Percentiles rank a stretch among this genome's conserved stretches.
Conservation (phyloP, 352 stramenopile genomes). For the Globisporangium megalacanthum region DNA sequence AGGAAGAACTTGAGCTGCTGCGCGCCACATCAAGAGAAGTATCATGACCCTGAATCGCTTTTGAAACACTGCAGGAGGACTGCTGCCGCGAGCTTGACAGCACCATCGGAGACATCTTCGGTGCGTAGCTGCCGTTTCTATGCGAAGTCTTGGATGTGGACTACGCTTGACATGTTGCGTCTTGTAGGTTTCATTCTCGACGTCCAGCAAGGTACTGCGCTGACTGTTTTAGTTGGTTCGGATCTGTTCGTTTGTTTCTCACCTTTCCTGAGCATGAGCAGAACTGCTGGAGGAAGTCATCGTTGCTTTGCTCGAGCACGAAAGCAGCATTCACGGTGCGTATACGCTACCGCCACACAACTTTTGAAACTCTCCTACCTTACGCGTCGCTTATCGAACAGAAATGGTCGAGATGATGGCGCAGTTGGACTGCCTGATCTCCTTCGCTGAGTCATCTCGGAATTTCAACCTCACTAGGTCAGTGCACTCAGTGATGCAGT, state of each 20-base stretch:
- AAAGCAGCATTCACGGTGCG: slow-evolving; percentile 61
- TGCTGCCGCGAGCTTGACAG: slow-evolving; percentile 78
- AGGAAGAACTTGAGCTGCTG: too few relatives aligned
- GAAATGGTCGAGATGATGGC: slow-evolving; percentile 67
- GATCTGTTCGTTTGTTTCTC: background rate
- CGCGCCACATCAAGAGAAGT: too few relatives aligned
- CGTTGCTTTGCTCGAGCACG: slow-evolving; percentile 61
- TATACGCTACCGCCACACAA: background rate
- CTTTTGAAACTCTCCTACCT: background rate
- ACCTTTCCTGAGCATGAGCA: slow-evolving; percentile 11
- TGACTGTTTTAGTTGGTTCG: background rate
- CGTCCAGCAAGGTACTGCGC: slow-evolving; percentile 54
- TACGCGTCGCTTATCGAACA: slow-evolving; percentile 13
- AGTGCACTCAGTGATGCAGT: too few relatives aligned
- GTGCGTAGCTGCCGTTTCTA: slow-evolving; percentile 16
- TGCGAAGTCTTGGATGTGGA: background rate
- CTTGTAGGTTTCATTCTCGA: slow-evolving; percentile 71
- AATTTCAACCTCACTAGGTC: slow-evolving; percentile 77
- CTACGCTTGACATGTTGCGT: slow-evolving; percentile 3
- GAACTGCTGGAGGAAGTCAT: slow-evolving; percentile 75
- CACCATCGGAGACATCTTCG: slow-evolving; percentile 80
- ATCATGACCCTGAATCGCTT: background rate
- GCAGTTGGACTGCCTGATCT: slow-evolving; percentile 66
- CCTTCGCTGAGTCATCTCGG: slow-evolving; percentile 52
- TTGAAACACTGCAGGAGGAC: slow-evolving; percentile 31